A percentile compares a stretch with the other conserved stretches of the same genome.
Evolutionary conservation across 768 basidiomycete species (phyloP).

Genomic region (Boletus rex-veris): DNA sequence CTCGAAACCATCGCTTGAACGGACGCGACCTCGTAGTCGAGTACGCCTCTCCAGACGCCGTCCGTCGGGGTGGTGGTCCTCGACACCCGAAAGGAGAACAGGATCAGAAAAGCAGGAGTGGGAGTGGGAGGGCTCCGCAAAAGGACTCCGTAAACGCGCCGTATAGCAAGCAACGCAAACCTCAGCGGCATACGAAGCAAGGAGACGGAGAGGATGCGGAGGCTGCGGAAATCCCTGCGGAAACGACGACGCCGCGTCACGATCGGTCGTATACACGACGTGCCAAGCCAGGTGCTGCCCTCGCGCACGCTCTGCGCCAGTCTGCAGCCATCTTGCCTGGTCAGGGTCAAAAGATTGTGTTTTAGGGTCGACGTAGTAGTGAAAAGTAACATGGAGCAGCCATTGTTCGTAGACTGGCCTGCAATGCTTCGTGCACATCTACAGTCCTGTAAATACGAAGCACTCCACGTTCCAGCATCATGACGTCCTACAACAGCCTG

Average conservation of each 20-base stretch:
- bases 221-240: background rate
- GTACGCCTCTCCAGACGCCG: constrained; percentile 86
- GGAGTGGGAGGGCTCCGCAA: constrained; percentile 9
- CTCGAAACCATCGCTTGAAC: constrained; percentile 78
- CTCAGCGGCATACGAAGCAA: background rate
- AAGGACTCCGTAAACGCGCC: background rate
- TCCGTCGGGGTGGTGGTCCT: constrained; percentile 66
- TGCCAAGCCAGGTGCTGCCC: constrained; percentile 73
- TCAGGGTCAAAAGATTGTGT: constrained; percentile 70
- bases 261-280: constrained; percentile 35
- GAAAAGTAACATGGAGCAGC: too few species aligned
- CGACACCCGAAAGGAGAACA: constrained; percentile 22
- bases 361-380: constrained; percentile 35
- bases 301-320: constrained; percentile 74
- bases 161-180: constrained; percentile 3
- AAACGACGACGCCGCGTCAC: background rate
- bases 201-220: constrained; percentile 3
- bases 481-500: too few species aligned
- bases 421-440: too few species aligned
- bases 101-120: constrained; percentile 11
- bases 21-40: constrained; percentile 85
- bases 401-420: background rate
- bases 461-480: too few species aligned
- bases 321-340: constrained; percentile 65
- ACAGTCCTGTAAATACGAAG: too few species aligned